Evolutionary conservation across 2,329 filamentous ascomycete species (phyloP), one percentile per base, ranked within the genome.

Genomic region (Lachnellula willkommii): DNA sequence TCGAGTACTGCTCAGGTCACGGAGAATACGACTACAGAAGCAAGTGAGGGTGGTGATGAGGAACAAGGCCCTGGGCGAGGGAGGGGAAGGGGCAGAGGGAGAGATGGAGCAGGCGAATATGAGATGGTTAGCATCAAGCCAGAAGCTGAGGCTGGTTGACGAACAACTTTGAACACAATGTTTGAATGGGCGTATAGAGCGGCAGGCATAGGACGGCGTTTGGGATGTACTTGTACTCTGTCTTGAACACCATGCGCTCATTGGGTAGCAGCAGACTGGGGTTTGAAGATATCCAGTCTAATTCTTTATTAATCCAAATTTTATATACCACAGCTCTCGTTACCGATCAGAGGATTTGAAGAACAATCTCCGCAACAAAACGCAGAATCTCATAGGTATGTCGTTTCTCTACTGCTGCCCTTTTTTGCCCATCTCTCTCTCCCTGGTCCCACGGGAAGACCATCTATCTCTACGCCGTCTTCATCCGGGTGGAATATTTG

Each of bases 91-190:
- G 81, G 78, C 0, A 73, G 81, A 54, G 78, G 78, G 1, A 73
- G 77, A 51, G 80, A 83, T 60, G 78, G 78, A 0, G 77, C 72
- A 1, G 81, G 79, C 12, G 81, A 83, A 59, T 88, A 88, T 70
- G 85, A 88, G 70, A 86, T 88, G 83, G 79, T 80, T 9, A 73
- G 75, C 42, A 74, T 83, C 66, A 78, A 78, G 56, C 69, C 61
- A 8, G 66, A 68, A 28, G 67, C 56, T 22, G 65, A 64, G 32
- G 56, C 52, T 39, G 28, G 24, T 15, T 51, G 28, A 42, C 26
- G 40, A 17, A 43, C 54, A 40, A 24, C 50, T 35, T 50, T 20
- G 9, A 47, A 40, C 47, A 57, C 57, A 43, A 54, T 58, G 28
- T 52, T 62, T 54, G 50, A 56, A 53, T 35, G 37, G 20, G 62